Percentiles rank a stretch among this genome's conserved stretches.
Evolutionary conservation across 176 grass and related monocot genomes (phyloP).

Genomic region (Saccharum spontaneum): DNA sequence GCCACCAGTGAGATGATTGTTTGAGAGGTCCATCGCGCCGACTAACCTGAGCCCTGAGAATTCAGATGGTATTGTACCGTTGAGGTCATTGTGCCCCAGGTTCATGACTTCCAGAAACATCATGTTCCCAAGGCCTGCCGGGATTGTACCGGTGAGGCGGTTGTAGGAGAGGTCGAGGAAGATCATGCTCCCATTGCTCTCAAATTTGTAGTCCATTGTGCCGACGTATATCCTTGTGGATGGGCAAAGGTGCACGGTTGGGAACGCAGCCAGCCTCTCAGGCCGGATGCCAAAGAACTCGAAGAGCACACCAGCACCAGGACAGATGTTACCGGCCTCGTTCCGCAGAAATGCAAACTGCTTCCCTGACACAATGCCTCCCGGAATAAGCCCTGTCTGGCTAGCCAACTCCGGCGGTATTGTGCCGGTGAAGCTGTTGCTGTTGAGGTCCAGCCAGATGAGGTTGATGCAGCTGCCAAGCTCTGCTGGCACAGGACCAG

Average conservation of each 20-base stretch:
- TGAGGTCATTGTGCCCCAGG: conserved; percentile 76
- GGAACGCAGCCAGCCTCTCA: conserved; percentile 68
- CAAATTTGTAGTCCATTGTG: conserved; percentile 68
- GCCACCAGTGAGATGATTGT: conserved; percentile 70
- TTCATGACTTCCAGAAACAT: conserved; percentile 80
- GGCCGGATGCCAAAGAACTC: conserved; percentile 87
- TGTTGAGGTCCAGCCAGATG: conserved; percentile 95
- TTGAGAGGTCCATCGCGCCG: conserved; percentile 75
- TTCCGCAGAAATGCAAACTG: conserved; percentile 89
- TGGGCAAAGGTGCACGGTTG: conserved; percentile 59
- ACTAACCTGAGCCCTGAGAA: conserved; percentile 56
- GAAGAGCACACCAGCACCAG: conserved; percentile 85
- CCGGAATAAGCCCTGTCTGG: conserved; percentile 71
- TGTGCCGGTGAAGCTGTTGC: conserved; percentile 64
- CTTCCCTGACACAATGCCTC: conserved; percentile 83
- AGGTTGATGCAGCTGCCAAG: conserved; percentile 80
- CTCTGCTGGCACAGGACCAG: conserved; percentile 58
- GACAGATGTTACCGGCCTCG: conserved; percentile 91
- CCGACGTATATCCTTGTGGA: conserved; percentile 86
- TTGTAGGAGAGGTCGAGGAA: conserved; percentile 97
- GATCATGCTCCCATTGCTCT: conserved; percentile 84
- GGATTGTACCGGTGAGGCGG: conserved; percentile 52
- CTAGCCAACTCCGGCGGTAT: conserved; percentile 58
- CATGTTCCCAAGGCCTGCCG: conserved; percentile 65
- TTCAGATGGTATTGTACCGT: conserved; percentile 56